Evolutionary conservation across 306 rosid species (phyloP).

Genomic region (Gillenia trifoliata): DNA sequence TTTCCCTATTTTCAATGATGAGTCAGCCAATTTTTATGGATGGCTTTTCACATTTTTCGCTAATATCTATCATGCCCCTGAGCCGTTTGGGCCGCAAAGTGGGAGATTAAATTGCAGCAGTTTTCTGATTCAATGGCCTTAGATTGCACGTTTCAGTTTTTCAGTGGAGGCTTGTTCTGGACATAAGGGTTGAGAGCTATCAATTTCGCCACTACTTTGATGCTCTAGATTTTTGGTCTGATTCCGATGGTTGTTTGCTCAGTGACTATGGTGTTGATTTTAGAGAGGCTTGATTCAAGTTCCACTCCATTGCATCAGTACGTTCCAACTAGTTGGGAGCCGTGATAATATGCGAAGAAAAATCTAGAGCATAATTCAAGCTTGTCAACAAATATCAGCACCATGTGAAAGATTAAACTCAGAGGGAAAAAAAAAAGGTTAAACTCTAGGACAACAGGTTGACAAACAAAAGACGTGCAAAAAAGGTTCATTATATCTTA

Average conservation of each 20-base stretch:
- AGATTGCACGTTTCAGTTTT: too few species aligned
- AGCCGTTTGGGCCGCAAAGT: too few species aligned
- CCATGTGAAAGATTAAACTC: neutral
- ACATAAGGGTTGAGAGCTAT: slow-evolving; percentile 9
- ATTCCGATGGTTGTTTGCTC: slow-evolving; percentile 3
- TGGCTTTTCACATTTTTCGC: too few species aligned
- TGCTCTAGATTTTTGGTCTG: slow-evolving; percentile 6
- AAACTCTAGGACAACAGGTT: neutral
- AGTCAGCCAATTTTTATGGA: too few species aligned
- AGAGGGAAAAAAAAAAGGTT: neutral
- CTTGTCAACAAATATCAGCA: neutral
- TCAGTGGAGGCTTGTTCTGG: slow-evolving; percentile 5
- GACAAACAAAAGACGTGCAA: too few species aligned
- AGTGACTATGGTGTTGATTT: neutral
- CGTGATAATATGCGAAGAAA: neutral
- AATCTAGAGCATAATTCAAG: neutral
- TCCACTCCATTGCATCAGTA: neutral
- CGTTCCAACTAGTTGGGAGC: neutral
- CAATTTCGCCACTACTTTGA: neutral
- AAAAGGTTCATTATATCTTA: too few species aligned
- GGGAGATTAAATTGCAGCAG: too few species aligned
- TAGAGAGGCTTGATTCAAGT: slow-evolving; percentile 1
- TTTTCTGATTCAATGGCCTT: too few species aligned
- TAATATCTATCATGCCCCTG: too few species aligned
- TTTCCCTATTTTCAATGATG: too few species aligned